Conservation (phyloP, 441 rosid genomes). For the Gossypium aridum region DNA sequence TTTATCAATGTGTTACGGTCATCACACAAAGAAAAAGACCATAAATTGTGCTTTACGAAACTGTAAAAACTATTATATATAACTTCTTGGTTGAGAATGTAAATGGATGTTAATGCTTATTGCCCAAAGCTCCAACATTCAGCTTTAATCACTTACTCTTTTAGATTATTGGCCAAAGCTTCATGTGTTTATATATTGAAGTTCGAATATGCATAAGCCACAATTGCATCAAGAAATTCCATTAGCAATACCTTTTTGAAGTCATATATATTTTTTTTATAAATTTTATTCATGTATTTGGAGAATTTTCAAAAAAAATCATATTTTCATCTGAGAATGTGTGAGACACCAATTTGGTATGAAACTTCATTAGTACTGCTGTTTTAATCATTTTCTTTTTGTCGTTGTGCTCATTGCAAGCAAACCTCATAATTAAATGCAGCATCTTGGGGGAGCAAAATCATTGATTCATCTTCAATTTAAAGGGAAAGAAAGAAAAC, state of each 20-base stretch:
- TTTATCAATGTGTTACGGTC: background rate
- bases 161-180: too few species aligned
- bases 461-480: background rate
- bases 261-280: too few species aligned
- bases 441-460: background rate
- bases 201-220: too few species aligned
- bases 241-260: too few species aligned
- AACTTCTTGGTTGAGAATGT: too few species aligned
- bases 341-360: background rate
- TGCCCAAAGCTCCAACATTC: too few species aligned
- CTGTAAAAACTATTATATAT: background rate
- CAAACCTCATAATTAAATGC: background rate
- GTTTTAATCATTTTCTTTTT: background rate
- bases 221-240: too few species aligned
- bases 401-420: background rate
- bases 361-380: background rate
- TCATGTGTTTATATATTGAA: too few species aligned
- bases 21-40: background rate
- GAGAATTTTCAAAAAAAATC: too few species aligned
- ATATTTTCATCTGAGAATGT: background rate
- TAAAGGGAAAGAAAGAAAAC: background rate
- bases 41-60: background rate
- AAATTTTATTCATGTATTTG: too few species aligned
- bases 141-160: too few species aligned
- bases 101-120: too few species aligned